These are phyloP conservation scores for Xylariaceae sp. DNA, from an alignment of 2,329 filamentous ascomycete genomes.

Conservation along the genomic window DNA sequence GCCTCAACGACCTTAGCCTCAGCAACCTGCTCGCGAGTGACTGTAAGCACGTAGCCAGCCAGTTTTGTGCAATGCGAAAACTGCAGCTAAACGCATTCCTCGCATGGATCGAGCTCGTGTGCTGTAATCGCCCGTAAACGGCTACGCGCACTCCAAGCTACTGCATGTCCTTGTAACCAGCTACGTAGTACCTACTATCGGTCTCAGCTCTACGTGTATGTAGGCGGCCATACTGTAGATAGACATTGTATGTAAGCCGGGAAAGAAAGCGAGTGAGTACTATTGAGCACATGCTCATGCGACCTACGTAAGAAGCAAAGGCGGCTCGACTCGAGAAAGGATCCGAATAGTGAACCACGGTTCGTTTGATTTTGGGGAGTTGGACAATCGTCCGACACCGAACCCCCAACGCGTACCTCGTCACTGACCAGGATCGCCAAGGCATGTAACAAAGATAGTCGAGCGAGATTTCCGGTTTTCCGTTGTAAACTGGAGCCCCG, in stretches of 20 bases:
- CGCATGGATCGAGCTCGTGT: conserved; percentile 24
- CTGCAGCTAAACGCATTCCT: conserved; percentile 22
- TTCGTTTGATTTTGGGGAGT: neutral
- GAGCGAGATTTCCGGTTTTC: conserved; percentile 28
- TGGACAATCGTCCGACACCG: neutral
- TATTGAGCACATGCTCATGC: too few relatives aligned
- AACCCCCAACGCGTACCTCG: neutral
- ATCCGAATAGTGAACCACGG: neutral
- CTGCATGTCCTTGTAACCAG: neutral
- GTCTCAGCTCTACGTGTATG: neutral
- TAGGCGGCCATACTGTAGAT: too few relatives aligned
- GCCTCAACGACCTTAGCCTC: conserved; percentile 15
- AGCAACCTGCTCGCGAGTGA: conserved; percentile 5
- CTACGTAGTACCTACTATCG: neutral
- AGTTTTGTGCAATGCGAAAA: conserved; percentile 15
- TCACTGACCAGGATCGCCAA: conserved; percentile 17
- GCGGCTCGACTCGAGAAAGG: too few relatives aligned
- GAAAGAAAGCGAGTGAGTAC: neutral
- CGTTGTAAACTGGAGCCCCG: conserved; percentile 9
- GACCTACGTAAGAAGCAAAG: too few relatives aligned
- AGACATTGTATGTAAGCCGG: neutral
- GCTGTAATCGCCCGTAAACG: conserved; percentile 27
- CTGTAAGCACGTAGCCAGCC: neutral
- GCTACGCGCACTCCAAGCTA: conserved; percentile 2
- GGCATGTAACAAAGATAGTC: conserved; percentile 28